Evolutionary conservation across 352 stramenopile genomes (phyloP).

Genomic region (Phytophthora quininea): DNA sequence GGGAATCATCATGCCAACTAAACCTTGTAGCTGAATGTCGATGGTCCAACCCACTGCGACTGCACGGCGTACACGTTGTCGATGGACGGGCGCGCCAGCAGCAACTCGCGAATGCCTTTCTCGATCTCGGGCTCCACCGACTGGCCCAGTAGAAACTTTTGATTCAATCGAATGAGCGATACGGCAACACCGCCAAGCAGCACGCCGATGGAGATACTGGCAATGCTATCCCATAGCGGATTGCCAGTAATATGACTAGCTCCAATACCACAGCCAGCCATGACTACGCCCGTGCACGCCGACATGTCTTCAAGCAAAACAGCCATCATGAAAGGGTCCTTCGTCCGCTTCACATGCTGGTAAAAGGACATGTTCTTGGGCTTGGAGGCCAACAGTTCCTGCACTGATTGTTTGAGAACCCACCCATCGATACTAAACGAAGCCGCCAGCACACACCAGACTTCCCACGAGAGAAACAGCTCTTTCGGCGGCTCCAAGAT

Average conservation of each 20-base stretch:
- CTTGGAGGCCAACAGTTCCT: constrained; percentile 83
- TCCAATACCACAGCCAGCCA: constrained; percentile 94
- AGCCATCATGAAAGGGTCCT: constrained; percentile 97
- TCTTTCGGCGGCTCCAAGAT: constrained; percentile 72
- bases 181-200: constrained; percentile 95
- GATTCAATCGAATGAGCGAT: constrained; percentile 94
- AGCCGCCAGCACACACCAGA: constrained; percentile 95
- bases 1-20: neutral
- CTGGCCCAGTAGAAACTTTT: constrained; percentile 96
- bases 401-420: constrained; percentile 93
- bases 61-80: constrained; percentile 96
- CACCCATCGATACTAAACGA: constrained; percentile 97
- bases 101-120: constrained; percentile 74
- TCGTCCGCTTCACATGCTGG: constrained; percentile 72
- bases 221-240: constrained; percentile 95
- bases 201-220: constrained; percentile 94
- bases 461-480: constrained; percentile 83
- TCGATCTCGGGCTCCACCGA: constrained; percentile 94
- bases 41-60: constrained; percentile 97
- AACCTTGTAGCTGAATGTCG: constrained; percentile 98
- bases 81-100: constrained; percentile 90
- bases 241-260: constrained; percentile 92
- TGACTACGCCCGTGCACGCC: constrained; percentile 96
- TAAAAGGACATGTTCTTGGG: constrained; percentile 73
- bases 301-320: constrained; percentile 97